Conservation (phyloP, 306 rosid species). For the Sechiopsis laciniata region DNA sequence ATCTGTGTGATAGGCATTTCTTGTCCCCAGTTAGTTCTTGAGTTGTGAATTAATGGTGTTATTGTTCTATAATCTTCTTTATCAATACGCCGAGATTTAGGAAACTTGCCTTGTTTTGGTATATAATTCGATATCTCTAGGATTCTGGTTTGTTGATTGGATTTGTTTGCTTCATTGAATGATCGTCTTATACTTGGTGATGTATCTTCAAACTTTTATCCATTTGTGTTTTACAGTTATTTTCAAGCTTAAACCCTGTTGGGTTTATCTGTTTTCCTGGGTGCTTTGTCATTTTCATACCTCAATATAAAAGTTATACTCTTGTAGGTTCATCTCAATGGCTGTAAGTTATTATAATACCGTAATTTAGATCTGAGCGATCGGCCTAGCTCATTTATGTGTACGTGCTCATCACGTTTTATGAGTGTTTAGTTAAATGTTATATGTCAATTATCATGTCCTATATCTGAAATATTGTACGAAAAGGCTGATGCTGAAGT, state of each 20-base stretch:
- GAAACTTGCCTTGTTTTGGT: slow-evolving; percentile 1
- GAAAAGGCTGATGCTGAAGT: not conserved
- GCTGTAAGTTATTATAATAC: not conserved
- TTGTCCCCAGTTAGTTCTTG: not conserved
- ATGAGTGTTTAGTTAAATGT: not conserved
- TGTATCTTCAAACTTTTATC: not conserved
- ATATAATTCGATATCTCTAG: not conserved
- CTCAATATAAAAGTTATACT: not conserved
- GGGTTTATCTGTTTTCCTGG: not conserved
- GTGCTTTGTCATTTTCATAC: not conserved
- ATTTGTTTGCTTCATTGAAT: not conserved
- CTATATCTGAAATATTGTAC: not conserved
- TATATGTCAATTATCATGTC: not conserved
- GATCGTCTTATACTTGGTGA: not conserved
- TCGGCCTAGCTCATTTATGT: not conserved
- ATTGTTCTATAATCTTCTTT: not conserved
- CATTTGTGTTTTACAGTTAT: not conserved
- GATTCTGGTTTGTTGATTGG: not conserved
- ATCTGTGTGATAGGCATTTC: not conserved
- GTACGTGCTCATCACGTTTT: not conserved
- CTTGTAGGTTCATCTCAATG: not conserved
- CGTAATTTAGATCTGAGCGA: not conserved
- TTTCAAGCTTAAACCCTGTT: slow-evolving; percentile 1
- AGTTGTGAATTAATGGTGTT: not conserved
- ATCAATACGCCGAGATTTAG: not conserved